Base-by-base conservation (phyloP, 2,329 filamentous ascomycete species). In the Aureobasidium namibiae region DNA sequence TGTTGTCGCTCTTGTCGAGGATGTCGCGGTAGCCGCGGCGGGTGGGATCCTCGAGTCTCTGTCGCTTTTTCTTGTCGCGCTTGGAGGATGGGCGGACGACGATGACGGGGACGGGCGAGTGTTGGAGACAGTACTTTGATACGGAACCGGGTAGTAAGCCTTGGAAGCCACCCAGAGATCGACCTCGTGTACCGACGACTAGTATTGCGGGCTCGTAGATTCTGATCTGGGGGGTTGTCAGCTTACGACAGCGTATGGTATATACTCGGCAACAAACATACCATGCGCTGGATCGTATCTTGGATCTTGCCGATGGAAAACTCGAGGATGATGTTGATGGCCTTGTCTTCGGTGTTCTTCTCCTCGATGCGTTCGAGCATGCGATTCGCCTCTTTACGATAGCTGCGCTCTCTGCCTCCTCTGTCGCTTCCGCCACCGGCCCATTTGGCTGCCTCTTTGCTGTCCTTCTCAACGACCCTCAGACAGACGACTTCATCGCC, bases 401-500 rank as follows among this genome's bases (percentile, higher is more conserved):
- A 95, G 7, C 70, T 69, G 33, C 66, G 67, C 62, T 71, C 68
- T 54, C 82, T 80, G 54, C 83, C 86, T 59, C 85, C 82, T 63
- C 87, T 82, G 14, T 84, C 78, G 36, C 80, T 78, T 60, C 78
- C 82, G 5, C 68, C 68, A 38, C 68, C 67, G 18, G 65, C 63
- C 70, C 70, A 73, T 46, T 66, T 66, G 9, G 65, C 53, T 39
- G 82, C 82, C 63, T 88, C 82, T 56, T 87, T 88, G 54, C 85
- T 82, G 63, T 92, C 89, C 69, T 89, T 92, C 69, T 96, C 91
- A 44, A 95, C 82, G 2, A 95, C 92, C 56, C 90, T 82, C 50
- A 96, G 82, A 73, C 92, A 96, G 9, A 96, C 88, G 60, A 96
- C 87, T 73, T 96, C 90, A 69, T 96, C 92, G 18, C 92, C 91